Conservation (phyloP, 2,329 filamentous ascomycete genomes). For the Colletotrichum sp. region DNA sequence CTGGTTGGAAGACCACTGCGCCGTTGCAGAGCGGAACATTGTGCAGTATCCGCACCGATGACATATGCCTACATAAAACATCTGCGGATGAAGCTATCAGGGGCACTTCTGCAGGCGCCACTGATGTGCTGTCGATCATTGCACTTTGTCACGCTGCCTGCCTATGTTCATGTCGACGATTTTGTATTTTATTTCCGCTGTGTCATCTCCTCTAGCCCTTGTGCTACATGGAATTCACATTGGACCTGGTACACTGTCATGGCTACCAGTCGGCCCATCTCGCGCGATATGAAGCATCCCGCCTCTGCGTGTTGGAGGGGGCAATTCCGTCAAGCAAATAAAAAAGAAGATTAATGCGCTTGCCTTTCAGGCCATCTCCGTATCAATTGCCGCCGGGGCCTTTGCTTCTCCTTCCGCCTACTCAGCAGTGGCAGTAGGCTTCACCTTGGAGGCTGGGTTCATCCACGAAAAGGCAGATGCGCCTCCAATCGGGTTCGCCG, state of each 20-base stretch:
- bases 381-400: constrained; percentile 10
- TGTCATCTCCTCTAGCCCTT: constrained; percentile 2
- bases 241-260: constrained; percentile 13
- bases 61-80: not conserved
- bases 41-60: not conserved
- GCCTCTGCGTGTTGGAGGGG: not conserved
- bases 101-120: not conserved
- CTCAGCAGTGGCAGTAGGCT: constrained; percentile 32
- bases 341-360: constrained; percentile 18
- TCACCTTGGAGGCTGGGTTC: constrained; percentile 59
- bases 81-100: not conserved
- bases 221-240: not conserved
- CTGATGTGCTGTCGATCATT: not conserved
- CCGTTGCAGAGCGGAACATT: not conserved
- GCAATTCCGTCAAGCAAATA: constrained; percentile 9
- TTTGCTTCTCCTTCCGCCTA: not conserved
- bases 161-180: not conserved
- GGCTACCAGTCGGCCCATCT: constrained; percentile 3
- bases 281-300: constrained; percentile 5
- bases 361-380: not conserved
- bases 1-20: not conserved
- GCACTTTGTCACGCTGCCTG: not conserved
- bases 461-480: constrained; percentile 95
- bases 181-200: constrained; percentile 1
- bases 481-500: constrained; percentile 86